Evolutionary conservation across 257 asterid genomes (phyloP).

Genomic region (Ilex asprella): DNA sequence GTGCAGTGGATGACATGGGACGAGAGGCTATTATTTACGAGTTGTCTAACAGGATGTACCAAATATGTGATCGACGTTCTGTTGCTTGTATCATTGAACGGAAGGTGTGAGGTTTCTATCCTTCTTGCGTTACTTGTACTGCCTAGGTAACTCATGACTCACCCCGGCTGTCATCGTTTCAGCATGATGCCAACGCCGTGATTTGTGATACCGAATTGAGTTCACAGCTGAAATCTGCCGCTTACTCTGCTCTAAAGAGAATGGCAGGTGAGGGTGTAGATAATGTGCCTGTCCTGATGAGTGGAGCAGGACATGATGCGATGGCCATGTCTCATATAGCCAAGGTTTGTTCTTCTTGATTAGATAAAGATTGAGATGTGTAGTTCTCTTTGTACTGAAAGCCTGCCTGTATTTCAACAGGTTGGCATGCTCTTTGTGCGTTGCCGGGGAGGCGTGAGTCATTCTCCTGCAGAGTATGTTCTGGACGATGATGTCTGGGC

Average conservation of each 20-base stretch:
- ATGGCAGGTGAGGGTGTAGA: constrained; percentile 45
- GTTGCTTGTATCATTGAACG: constrained; percentile 75
- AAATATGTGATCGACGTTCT: constrained; percentile 69
- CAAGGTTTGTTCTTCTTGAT: constrained; percentile 31
- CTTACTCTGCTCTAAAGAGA: constrained; percentile 48
- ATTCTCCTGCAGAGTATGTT: constrained; percentile 92
- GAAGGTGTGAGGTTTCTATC: constrained; percentile 43
- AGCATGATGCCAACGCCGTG: constrained; percentile 94
- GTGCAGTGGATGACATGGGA: constrained; percentile 86
- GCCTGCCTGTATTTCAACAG: constrained; percentile 25
- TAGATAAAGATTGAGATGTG: neutral
- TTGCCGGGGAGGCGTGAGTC: constrained; percentile 95
- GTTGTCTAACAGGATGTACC: constrained; percentile 56
- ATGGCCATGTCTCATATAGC: constrained; percentile 98
- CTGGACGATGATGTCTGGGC: constrained; percentile 83
- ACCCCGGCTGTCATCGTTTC: neutral
- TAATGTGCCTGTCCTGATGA: constrained; percentile 71
- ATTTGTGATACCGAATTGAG: constrained; percentile 64
- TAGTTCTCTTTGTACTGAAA: constrained; percentile 6
- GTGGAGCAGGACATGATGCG: constrained; percentile 99
- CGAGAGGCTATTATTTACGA: constrained; percentile 84
- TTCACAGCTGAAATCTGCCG: constrained; percentile 63
- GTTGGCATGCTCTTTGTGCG: constrained; percentile 92
- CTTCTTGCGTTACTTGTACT: neutral
- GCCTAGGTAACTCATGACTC: constrained; percentile 5